Evolutionary conservation across 176 grass and related monocot species (phyloP).

Genomic region (Oryza punctata): DNA sequence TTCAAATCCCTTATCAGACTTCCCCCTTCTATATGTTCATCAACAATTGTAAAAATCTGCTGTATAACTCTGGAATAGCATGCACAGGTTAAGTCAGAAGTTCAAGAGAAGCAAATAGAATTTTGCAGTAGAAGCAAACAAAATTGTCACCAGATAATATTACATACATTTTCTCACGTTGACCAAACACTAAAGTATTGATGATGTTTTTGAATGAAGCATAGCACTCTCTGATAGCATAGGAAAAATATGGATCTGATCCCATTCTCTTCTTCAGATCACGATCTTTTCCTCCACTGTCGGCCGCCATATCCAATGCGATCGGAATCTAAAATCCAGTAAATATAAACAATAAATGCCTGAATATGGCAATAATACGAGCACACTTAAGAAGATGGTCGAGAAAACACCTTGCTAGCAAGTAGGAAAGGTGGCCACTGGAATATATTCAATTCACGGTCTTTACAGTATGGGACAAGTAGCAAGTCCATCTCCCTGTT

Average conservation of each 20-base stretch:
- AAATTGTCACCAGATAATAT: slow-evolving; percentile 15
- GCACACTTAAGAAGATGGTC: slow-evolving; percentile 17
- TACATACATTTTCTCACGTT: slow-evolving; percentile 64
- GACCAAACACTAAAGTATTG: slow-evolving; percentile 67
- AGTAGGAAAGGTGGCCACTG: slow-evolving; percentile 99
- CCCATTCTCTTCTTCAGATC: slow-evolving; percentile 83
- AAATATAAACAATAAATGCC: slow-evolving; percentile 34
- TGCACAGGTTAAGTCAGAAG: neutral
- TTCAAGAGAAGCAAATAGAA: slow-evolving; percentile 21
- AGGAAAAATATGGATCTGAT: slow-evolving; percentile 76
- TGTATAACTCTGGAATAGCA: slow-evolving; percentile 66
- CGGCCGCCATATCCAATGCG: slow-evolving; percentile 95
- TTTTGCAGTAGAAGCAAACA: neutral
- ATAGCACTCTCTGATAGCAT: slow-evolving; percentile 89
- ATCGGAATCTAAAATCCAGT: slow-evolving; percentile 74
- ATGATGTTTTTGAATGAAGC: slow-evolving; percentile 93
- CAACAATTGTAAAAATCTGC: slow-evolving; percentile 64
- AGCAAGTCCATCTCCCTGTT: slow-evolving; percentile 94
- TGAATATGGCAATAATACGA: slow-evolving; percentile 21
- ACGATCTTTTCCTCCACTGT: slow-evolving; percentile 77
- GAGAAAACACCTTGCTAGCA: slow-evolving; percentile 84
- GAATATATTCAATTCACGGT: slow-evolving; percentile 75
- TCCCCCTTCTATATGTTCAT: slow-evolving; percentile 42
- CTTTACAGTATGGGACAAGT: slow-evolving; percentile 94
- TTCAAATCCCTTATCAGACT: slow-evolving; percentile 59